Percentiles rank a stretch among this genome's conserved stretches.
phyloP scores from a whole-genome alignment of 2,329 filamentous ascomycete genomes.

The Sarocladium oryzae region DNA sequence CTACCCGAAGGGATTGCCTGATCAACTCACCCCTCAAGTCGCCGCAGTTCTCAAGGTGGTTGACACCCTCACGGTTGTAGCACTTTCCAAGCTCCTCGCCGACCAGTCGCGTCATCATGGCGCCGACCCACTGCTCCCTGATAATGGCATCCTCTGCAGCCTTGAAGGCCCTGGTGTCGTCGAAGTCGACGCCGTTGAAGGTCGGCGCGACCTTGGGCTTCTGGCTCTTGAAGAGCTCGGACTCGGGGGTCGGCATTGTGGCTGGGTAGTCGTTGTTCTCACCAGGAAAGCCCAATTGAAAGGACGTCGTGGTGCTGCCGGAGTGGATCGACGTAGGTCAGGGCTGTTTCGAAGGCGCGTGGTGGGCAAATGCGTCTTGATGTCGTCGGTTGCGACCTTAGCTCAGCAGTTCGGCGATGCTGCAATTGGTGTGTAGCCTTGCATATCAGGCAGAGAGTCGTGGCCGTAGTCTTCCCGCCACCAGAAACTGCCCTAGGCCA shows the following conservation, averaged over 20 bases:
- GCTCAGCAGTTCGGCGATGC: neutral
- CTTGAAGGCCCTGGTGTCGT: conserved; percentile 75
- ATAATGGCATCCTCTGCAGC: conserved; percentile 76
- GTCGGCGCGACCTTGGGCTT: conserved; percentile 77
- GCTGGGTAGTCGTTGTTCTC: conserved; percentile 7
- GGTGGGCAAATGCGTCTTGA: neutral
- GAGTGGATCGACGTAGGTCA: neutral
- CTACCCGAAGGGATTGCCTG: neutral
- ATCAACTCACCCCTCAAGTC: conserved; percentile 64
- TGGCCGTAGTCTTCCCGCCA: neutral
- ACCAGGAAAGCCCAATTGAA: neutral
- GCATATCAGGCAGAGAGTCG: conserved; percentile 8
- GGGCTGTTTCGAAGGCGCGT: neutral
- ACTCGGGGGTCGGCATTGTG: conserved; percentile 77
- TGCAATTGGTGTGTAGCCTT: conserved; percentile 7
- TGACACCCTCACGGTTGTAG: conserved; percentile 77
- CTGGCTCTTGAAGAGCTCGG: conserved; percentile 71
- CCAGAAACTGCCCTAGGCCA: neutral
- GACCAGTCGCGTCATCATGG: conserved; percentile 82
- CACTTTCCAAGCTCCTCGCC: conserved; percentile 80
- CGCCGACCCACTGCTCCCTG: conserved; percentile 81
- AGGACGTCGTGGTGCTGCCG: neutral
- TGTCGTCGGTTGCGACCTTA: neutral
- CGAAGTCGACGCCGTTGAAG: conserved; percentile 82
- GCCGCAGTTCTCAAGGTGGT: conserved; percentile 84